Base-by-base conservation (phyloP, 2,329 filamentous ascomycete species). In the Colletotrichum agaves region DNA sequence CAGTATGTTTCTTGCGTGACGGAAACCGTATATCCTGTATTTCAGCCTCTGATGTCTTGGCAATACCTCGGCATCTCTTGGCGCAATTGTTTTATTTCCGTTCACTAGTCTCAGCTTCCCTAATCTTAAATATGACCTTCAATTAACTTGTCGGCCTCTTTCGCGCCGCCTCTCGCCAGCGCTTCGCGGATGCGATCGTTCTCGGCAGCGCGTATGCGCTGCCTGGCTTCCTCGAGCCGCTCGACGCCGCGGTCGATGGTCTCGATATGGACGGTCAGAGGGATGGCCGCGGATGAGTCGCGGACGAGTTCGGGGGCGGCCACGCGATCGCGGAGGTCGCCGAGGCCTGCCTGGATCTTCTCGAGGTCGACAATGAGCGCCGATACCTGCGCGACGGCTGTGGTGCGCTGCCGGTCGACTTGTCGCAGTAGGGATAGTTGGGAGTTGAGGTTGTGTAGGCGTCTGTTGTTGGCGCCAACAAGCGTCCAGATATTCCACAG, bases 231-330 rank as follows among this genome's bases (percentile, higher is more conserved):
- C 75, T 93, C 89, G 68, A 96, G 79, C 70, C 93, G 83, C 77
- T 94, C 90, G 1, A 94, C 88, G 0, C 91, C 91, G 55, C 88
- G 82, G 64, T 91, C 84, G 69, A 96, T 93, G 63, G 88, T 90
- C 71, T 93, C 89, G 44, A 96, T 89, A 74, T 96, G 92, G 46
- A 93, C 89, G 57, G 86, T 85, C 4, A 96, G 80, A 3, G 92
- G 91, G 10, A 93, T 82, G 31, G 83, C 80, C 3, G 73, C 76
- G 19, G 73, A 73, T 7, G 80, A 80, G 27, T 82, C 84, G 2
- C 84, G 84, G 11, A 89, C 73, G 10, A 91, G 76, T 70, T 89
- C 89, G 0, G 92, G 91, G 63, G 87, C 85, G 0, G 87, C 88
- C 10, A 94, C 90, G 5, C 90, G 82, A 67, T 93, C 91, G 21